Percentiles rank a stretch among this genome's conserved stretches.
phyloP scores from a whole-genome alignment of 2,329 filamentous ascomycete genomes.

The Aspergillus quadricinctus region DNA sequence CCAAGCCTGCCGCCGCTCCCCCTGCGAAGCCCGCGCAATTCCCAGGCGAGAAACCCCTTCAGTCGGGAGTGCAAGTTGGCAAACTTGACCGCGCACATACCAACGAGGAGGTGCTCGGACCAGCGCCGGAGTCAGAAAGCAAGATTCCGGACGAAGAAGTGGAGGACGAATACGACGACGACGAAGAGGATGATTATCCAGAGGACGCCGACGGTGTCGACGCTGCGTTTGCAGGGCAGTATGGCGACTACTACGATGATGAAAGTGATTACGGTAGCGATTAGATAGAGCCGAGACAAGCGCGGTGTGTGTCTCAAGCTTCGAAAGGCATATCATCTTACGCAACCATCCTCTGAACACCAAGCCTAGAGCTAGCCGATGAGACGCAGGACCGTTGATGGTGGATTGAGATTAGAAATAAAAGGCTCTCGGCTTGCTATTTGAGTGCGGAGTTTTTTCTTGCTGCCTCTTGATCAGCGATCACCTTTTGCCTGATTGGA shows the following conservation, averaged over 20 bases:
- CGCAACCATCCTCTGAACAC: neutral
- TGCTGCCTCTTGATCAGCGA: neutral
- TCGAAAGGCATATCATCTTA: neutral
- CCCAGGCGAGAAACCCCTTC: constrained; percentile 1
- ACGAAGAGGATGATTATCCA: constrained; percentile 31
- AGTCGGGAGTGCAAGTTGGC: constrained; percentile 4
- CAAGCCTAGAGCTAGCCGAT: neutral
- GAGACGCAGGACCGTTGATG: neutral
- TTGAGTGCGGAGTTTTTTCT: neutral
- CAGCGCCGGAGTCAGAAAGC: constrained; percentile 13
- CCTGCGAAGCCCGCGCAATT: constrained; percentile 2
- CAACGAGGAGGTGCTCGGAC: constrained; percentile 23
- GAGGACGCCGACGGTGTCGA: constrained; percentile 31
- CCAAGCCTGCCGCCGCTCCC: constrained; percentile 11
- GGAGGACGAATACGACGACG: constrained; percentile 27
- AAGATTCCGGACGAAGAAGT: constrained; percentile 16
- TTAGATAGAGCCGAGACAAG: constrained; percentile 6
- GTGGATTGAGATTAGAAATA: neutral
- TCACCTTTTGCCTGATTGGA: neutral
- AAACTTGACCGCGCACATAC: constrained; percentile 10
- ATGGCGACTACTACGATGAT: constrained; percentile 29
- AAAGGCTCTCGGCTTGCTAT: neutral
- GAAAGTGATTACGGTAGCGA: constrained; percentile 34
- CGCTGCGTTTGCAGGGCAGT: constrained; percentile 36
- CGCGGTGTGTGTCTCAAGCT: neutral